These are phyloP conservation scores for Dioscorea alata DNA, from an alignment of 106 monocot species.

Conservation along the genomic window DNA sequence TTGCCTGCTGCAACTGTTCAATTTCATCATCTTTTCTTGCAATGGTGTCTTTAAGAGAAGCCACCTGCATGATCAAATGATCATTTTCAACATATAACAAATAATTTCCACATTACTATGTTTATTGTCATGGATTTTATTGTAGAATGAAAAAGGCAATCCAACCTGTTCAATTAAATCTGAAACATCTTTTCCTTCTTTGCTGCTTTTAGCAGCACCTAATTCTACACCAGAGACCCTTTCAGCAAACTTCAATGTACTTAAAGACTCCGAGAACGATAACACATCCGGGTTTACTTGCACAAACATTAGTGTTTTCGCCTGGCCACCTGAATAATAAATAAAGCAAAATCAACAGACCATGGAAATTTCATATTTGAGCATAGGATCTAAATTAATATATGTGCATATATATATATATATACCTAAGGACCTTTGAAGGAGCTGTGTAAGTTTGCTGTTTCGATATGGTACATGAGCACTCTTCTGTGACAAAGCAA, in stretches of 20 bases:
- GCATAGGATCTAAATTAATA: too few relatives aligned
- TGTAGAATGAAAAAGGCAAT: too few relatives aligned
- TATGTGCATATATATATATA: too few relatives aligned
- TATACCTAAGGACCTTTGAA: constrained; percentile 77
- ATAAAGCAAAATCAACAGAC: constrained; percentile 3
- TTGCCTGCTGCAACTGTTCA: constrained; percentile 29
- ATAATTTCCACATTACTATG: too few relatives aligned
- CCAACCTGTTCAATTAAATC: constrained; percentile 51
- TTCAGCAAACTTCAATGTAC: constrained; percentile 85
- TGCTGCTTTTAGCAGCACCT: constrained; percentile 50
- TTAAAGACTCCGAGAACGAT: constrained; percentile 63
- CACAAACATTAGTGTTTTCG: constrained; percentile 81
- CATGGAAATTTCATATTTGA: too few relatives aligned
- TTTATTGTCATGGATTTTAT: too few relatives aligned
- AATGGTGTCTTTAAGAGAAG: constrained; percentile 56
- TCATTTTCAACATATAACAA: too few relatives aligned
- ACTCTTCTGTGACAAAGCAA: constrained; percentile 68
- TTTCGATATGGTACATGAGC: constrained; percentile 77
- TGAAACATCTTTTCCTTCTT: constrained; percentile 60
- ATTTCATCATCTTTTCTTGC: constrained; percentile 55
- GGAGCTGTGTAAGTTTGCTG: constrained; percentile 86
- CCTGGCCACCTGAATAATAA: constrained; percentile 57
- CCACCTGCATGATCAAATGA: constrained; percentile 11
- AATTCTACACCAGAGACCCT: constrained; percentile 75
- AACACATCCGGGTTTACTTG: constrained; percentile 69